A percentile compares a stretch with the other conserved stretches of the same genome.
Evolutionary conservation across 2,329 filamentous ascomycete genomes (phyloP).

Genomic region (Neofusicoccum cordaticola): DNA sequence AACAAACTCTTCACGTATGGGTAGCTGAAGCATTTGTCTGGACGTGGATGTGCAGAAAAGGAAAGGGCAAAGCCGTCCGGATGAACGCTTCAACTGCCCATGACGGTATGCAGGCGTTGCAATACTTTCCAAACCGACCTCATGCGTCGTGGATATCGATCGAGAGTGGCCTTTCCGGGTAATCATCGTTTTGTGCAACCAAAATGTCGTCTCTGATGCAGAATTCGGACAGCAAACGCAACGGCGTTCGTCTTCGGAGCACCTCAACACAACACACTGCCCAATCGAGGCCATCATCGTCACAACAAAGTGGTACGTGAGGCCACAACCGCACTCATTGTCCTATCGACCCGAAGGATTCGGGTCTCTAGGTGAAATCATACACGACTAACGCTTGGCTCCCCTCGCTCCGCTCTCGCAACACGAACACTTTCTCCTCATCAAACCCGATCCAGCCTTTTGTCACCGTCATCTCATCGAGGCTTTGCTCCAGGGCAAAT

Average conservation of each 20-base stretch:
- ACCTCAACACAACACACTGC: slow-evolving; percentile 2
- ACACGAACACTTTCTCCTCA: slow-evolving; percentile 84
- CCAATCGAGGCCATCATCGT: neutral
- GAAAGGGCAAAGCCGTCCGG: no score
- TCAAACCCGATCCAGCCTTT: slow-evolving; percentile 79
- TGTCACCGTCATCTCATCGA: slow-evolving; percentile 42
- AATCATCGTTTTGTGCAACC: neutral
- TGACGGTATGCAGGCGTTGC: no score
- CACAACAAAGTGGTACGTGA: neutral
- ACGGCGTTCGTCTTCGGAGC: neutral
- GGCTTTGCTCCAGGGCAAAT: slow-evolving; percentile 22
- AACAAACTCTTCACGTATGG: no score
- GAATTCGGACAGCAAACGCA: neutral
- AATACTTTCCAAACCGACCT: neutral
- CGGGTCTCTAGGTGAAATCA: slow-evolving; percentile 67
- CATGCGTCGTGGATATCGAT: neutral
- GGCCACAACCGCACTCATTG: neutral
- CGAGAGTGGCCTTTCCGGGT: neutral
- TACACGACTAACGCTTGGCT: slow-evolving; percentile 77
- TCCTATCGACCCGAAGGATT: neutral
- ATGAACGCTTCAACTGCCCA: no score
- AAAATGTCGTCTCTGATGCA: neutral
- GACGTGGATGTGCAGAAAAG: no score
- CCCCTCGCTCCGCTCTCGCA: slow-evolving; percentile 68
- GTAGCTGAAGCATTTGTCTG: no score